Conservation (phyloP, 805 yeast species). For the Priceomyces castillae region DNA sequence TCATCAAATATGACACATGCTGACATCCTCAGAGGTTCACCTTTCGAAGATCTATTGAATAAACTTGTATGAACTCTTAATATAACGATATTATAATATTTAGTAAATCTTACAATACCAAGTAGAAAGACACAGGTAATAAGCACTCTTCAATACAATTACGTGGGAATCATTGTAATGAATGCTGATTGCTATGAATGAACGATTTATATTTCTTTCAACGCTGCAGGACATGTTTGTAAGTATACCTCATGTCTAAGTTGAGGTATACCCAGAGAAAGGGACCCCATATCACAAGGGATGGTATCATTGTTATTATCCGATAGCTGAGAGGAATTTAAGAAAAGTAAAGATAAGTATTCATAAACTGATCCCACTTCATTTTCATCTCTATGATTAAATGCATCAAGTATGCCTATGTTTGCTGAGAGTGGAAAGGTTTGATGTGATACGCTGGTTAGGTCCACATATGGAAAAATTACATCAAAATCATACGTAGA, state of each 20-base stretch:
- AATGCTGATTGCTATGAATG: neutral
- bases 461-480: neutral
- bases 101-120: neutral
- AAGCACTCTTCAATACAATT: neutral
- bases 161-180: neutral
- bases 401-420: neutral
- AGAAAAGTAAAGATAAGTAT: slow-evolving; percentile 15
- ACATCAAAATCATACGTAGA: neutral
- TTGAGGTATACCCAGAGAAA: neutral
- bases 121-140: neutral
- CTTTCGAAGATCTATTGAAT: neutral
- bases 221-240: neutral
- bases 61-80: neutral
- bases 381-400: slow-evolving; percentile 3
- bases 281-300: neutral
- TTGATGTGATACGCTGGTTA: neutral
- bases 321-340: slow-evolving; percentile 16
- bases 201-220: neutral
- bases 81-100: neutral
- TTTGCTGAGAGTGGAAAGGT: neutral
- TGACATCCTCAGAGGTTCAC: neutral
- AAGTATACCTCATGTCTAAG: neutral
- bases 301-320: slow-evolving; percentile 5
- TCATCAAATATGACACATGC: neutral
- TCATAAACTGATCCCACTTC: slow-evolving; percentile 13